phyloP scores from a whole-genome alignment of 2,329 filamentous ascomycete species.

The Aschersonia sp. region DNA sequence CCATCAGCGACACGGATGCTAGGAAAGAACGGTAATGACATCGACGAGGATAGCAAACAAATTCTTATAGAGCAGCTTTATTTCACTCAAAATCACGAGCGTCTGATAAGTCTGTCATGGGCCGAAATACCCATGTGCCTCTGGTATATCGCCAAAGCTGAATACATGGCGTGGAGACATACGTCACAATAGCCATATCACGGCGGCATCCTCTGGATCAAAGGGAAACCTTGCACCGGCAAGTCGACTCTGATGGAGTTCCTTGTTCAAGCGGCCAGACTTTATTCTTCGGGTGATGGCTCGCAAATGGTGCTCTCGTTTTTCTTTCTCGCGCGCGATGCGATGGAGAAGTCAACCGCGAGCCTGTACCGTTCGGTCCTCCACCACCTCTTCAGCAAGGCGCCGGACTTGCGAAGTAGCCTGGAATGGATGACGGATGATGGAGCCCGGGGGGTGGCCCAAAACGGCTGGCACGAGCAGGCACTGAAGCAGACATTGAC shows the following conservation, averaged over 20 bases:
- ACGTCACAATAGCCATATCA: background rate
- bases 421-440: background rate
- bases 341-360: slow-evolving; percentile 23
- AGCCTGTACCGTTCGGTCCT: slow-evolving; percentile 36
- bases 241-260: slow-evolving; percentile 33
- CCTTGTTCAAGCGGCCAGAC: slow-evolving; percentile 6
- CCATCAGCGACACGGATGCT: background rate
- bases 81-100: background rate
- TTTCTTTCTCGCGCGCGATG: slow-evolving; percentile 34
- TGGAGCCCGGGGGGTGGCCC: slow-evolving; percentile 5
- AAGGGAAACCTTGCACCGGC: slow-evolving; percentile 26
- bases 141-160: background rate
- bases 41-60: background rate
- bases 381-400: slow-evolving; percentile 18
- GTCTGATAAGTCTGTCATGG: background rate
- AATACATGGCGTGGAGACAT: slow-evolving; percentile 1
- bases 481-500: slow-evolving; percentile 11
- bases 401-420: background rate
- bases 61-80: background rate
- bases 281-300: slow-evolving; percentile 4
- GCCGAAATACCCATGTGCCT: background rate
- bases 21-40: background rate
- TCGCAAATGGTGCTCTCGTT: slow-evolving; percentile 20
- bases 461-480: slow-evolving; percentile 1
- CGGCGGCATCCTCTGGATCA: slow-evolving; percentile 18